These are phyloP conservation scores for Candida railenensis DNA, from an alignment of 805 yeast species.

Conservation along the genomic window DNA sequence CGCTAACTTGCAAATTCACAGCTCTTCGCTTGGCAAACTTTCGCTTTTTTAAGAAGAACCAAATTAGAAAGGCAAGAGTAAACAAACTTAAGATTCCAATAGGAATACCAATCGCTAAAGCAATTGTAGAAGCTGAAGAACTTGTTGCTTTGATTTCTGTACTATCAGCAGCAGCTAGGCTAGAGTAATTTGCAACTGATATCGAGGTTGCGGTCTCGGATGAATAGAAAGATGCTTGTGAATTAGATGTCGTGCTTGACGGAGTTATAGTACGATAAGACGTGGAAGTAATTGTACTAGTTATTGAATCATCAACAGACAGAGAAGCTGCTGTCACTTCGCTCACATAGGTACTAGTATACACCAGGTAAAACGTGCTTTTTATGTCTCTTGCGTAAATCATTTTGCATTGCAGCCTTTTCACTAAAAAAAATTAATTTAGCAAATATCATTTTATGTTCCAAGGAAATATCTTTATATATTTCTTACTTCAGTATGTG, in stretches of 20 bases:
- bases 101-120: constrained; percentile 33
- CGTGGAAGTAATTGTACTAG: not conserved
- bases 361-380: not conserved
- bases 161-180: not conserved
- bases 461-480: too few relatives aligned
- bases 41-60: constrained; percentile 19
- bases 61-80: constrained; percentile 17
- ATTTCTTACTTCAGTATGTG: not conserved
- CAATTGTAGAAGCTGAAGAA: constrained; percentile 18
- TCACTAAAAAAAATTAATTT: too few relatives aligned
- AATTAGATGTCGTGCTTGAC: not conserved
- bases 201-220: not conserved
- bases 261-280: not conserved
- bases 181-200: not conserved
- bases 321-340: not conserved
- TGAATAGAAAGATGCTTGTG: not conserved
- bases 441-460: too few relatives aligned
- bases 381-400: not conserved
- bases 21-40: constrained; percentile 7
- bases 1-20: not conserved
- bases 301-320: not conserved
- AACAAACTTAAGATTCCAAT: constrained; percentile 25
- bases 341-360: not conserved
- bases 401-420: not conserved
- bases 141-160: not conserved